A percentile compares a stretch with the other conserved stretches of the same genome.
These are phyloP conservation scores for Backusella morwellensis DNA, from an alignment of 192 early-diverging fungal species.

Conservation along the genomic window DNA sequence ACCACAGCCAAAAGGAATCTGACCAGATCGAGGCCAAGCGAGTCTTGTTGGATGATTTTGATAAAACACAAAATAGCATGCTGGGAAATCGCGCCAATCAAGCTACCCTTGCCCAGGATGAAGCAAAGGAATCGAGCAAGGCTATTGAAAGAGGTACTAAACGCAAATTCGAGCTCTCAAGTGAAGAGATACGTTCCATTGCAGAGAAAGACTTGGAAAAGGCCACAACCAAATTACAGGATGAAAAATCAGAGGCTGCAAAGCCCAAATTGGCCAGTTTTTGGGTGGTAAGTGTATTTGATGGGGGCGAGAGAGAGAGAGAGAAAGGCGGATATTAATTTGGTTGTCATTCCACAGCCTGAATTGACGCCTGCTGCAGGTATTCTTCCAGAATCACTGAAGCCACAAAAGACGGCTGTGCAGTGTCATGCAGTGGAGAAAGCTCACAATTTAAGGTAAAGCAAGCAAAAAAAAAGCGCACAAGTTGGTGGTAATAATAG, in stretches of 20 bases:
- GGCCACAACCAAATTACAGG: constrained; percentile 27
- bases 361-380: constrained; percentile 67
- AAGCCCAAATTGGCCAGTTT: constrained; percentile 62
- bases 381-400: constrained; percentile 42
- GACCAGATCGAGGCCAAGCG: constrained; percentile 45
- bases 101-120: neutral
- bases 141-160: constrained; percentile 23
- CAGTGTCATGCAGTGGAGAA: constrained; percentile 64
- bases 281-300: constrained; percentile 56
- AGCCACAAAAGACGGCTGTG: constrained; percentile 55
- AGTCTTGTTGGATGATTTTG: constrained; percentile 58
- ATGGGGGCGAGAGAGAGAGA: too few species aligned
- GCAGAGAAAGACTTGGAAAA: constrained; percentile 32
- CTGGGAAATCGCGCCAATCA: constrained; percentile 23
- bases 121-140: neutral
- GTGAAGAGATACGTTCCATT: constrained; percentile 20
- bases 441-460: constrained; percentile 62
- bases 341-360: constrained; percentile 43
- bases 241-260: constrained; percentile 34
- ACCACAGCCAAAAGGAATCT: constrained; percentile 38
- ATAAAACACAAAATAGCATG: constrained; percentile 61
- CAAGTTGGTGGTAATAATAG: neutral
- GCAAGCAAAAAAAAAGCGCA: neutral
- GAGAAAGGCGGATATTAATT: neutral
- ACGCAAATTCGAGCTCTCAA: constrained; percentile 33